Evolutionary conservation across 1,139 yeast genomes (phyloP).

Genomic region (Debaryomyces sp.): DNA sequence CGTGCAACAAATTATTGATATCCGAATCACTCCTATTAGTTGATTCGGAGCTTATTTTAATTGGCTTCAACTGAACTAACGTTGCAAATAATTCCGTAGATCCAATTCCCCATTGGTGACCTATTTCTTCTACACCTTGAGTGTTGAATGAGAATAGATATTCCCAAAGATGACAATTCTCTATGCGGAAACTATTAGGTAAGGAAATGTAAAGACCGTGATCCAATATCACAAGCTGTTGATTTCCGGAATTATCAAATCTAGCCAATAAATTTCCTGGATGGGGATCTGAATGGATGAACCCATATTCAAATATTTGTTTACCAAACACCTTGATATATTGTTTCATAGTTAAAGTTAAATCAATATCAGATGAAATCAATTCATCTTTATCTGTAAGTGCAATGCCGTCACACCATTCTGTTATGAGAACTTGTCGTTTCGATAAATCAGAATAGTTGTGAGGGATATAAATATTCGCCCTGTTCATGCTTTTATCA

Average conservation of each 20-base stretch:
- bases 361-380: conserved; percentile 41
- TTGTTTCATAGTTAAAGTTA: conserved; percentile 49
- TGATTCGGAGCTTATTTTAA: conserved; percentile 29
- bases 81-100: conserved; percentile 66
- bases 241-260: conserved; percentile 37
- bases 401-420: conserved; percentile 77
- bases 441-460: conserved; percentile 50
- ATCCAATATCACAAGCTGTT: conserved; percentile 69
- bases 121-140: conserved; percentile 49
- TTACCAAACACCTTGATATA: conserved; percentile 61
- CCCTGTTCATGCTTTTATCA: conserved; percentile 25
- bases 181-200: conserved; percentile 50
- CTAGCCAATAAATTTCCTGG: conserved; percentile 76
- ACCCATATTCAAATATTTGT: conserved; percentile 75
- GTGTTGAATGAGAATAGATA: conserved; percentile 57
- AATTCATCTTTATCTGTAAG: conserved; percentile 50
- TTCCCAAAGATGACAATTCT: conserved; percentile 68
- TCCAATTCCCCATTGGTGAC: conserved; percentile 70
- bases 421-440: conserved; percentile 59
- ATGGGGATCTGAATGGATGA: conserved; percentile 84
- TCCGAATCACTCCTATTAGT: conserved; percentile 16
- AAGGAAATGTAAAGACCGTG: conserved; percentile 72
- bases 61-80: conserved; percentile 55
- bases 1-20: conserved; percentile 26
- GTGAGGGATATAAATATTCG: conserved; percentile 50